phyloP scores from a whole-genome alignment of 1,284 basidiomycete genomes.

The Mycocalia duriaeana region DNA sequence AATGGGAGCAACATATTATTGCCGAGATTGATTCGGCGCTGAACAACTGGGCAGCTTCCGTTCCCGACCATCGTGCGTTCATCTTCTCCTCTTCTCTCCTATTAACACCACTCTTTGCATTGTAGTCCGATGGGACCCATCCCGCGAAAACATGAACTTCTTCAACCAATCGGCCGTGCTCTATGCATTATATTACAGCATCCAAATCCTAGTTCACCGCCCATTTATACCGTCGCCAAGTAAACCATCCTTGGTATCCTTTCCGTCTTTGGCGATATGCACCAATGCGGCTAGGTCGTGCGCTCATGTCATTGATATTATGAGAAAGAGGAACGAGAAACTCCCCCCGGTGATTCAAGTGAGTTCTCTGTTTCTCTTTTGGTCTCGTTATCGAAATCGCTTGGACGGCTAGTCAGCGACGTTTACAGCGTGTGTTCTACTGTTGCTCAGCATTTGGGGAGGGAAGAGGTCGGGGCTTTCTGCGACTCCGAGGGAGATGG shows the following conservation, averaged over 20 bases:
- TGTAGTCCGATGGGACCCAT: slow-evolving; percentile 72
- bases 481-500: slow-evolving; percentile 57
- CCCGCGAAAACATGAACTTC: slow-evolving; percentile 49
- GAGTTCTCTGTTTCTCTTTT: background rate
- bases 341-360: slow-evolving; percentile 39
- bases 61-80: slow-evolving; percentile 58
- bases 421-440: slow-evolving; percentile 63
- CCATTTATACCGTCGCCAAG: slow-evolving; percentile 74
- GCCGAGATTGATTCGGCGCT: slow-evolving; percentile 73
- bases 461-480: slow-evolving; percentile 54
- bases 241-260: slow-evolving; percentile 52
- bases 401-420: slow-evolving; percentile 27
- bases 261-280: slow-evolving; percentile 77
- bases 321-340: slow-evolving; percentile 29
- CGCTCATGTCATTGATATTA: slow-evolving; percentile 63
- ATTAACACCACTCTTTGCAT: background rate
- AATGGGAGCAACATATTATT: slow-evolving; percentile 68
- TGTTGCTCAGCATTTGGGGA: slow-evolving; percentile 73
- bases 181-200: slow-evolving; percentile 65
- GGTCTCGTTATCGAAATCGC: too few species aligned
- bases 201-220: slow-evolving; percentile 76
- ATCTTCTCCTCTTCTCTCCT: background rate
- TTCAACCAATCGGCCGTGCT: slow-evolving; percentile 70
- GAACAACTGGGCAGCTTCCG: slow-evolving; percentile 72
- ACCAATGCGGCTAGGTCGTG: slow-evolving; percentile 79